A percentile compares a stretch with the other conserved stretches of the same genome.
phyloP scores from a whole-genome alignment of 2,329 filamentous ascomycete genomes.

The Cadophora gregata region DNA sequence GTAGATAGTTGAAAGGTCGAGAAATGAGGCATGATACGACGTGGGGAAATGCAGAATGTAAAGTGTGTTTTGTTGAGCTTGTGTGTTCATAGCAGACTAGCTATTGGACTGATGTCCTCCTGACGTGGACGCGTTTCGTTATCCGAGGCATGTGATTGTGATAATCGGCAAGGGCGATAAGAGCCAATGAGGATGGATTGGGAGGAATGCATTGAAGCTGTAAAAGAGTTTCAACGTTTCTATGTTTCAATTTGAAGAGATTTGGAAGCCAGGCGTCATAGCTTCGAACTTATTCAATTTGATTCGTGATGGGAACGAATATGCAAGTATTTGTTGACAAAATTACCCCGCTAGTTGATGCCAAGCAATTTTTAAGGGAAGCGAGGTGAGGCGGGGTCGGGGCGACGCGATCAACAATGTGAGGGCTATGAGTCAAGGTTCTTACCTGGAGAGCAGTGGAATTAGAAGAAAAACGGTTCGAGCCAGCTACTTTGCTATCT shows the following conservation, averaged over 20 bases:
- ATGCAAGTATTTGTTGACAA: background rate
- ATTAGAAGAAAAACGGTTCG: too few relatives aligned
- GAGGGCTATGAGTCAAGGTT: background rate
- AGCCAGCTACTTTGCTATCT: too few relatives aligned
- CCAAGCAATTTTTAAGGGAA: constrained; percentile 5
- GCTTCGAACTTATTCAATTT: too few relatives aligned
- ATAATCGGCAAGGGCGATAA: constrained; percentile 25
- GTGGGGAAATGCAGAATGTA: constrained; percentile 20
- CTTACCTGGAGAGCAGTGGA: background rate
- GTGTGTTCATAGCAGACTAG: constrained; percentile 72
- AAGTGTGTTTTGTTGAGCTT: constrained; percentile 26
- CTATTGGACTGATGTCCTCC: constrained; percentile 53
- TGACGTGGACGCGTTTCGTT: constrained; percentile 28
- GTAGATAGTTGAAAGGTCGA: background rate
- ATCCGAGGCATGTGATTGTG: constrained; percentile 41
- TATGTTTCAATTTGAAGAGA: background rate
- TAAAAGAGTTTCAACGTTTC: background rate
- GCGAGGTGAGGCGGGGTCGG: background rate
- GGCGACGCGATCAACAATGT: background rate
- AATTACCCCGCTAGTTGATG: background rate
- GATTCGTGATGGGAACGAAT: background rate
- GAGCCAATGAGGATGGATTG: background rate
- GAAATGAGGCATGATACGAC: constrained; percentile 20
- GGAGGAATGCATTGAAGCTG: background rate
- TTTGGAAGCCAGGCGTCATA: background rate